Base-by-base conservation (phyloP, 805 yeast genomes). In the Myxozyma nipponensis region DNA sequence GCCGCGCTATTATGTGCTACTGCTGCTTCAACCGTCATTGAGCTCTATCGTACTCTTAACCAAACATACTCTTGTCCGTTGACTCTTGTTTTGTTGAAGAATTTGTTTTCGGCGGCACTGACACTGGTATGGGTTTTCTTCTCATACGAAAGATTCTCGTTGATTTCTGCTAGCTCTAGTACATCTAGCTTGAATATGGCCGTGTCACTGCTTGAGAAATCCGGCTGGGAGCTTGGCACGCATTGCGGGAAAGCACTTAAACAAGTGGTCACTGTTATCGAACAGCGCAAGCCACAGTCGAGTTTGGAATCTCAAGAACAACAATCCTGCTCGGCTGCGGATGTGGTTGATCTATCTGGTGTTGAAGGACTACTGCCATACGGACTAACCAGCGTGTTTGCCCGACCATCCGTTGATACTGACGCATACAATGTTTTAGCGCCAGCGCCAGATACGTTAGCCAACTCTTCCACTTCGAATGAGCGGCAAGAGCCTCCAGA, bases 61-160 rank as follows among this genome's bases (percentile, higher is more conserved):
- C 40, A 43, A 4, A 17, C 46, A 3, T 46, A 21, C 7, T 18
- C 28, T 10, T 23, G 22, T 18, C 46, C 54, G 26, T 44, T 47
- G 2, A 46, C 52, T 13, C 49, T 49, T 37, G 28, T 42, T 10
- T 40, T 26, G 2, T 28, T 50, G 9, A 43, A 50, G 4, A 50
- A 54, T 1, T 23, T 53, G 17, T 53, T 53, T 38, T 26, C 34
- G 18, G 48, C 57, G 18, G 54, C 54, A 24, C 28, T 53, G 39
- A 53, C 57, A 9, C 25, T 53, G n/a, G 24, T 50, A 3, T 53
- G 57, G 57, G 42, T 54, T 15, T 40, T 49, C 23, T 41, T 49
- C 32, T 25, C 47, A 4, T 37, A 51, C 10, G 32, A 25, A 30
- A 23, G 39, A 22, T 42, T 40, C 25, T 17, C 22, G 9, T 10